These are phyloP conservation scores for Mycena rebaudengoi DNA, from an alignment of 768 basidiomycete species.

Conservation along the genomic window DNA sequence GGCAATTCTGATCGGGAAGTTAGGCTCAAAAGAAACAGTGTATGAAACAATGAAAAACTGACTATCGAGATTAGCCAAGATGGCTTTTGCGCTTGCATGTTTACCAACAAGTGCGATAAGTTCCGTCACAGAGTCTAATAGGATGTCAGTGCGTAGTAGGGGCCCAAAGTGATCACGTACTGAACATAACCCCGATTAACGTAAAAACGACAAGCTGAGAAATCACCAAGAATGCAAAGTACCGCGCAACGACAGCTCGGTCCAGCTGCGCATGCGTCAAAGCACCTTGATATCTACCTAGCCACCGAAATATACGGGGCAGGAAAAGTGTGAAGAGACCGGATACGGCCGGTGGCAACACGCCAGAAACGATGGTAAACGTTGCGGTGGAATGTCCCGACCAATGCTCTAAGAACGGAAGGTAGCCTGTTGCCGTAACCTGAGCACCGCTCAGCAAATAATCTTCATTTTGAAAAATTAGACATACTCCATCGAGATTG, in stretches of 20 bases:
- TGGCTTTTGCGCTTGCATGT: conserved; percentile 32
- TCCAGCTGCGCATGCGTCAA: conserved; percentile 72
- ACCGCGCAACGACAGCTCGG: conserved; percentile 80
- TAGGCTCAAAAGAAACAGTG: not conserved
- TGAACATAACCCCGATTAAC: conserved; percentile 77
- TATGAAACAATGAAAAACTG: conserved; percentile 26
- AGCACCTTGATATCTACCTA: conserved; percentile 66
- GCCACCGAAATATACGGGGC: conserved; percentile 80
- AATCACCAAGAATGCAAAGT: conserved; percentile 86
- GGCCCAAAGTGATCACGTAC: conserved; percentile 40
- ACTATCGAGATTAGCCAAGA: conserved; percentile 44
- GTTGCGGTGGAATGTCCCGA: conserved; percentile 58
- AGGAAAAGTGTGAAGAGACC: conserved; percentile 79
- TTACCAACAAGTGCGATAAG: conserved; percentile 39
- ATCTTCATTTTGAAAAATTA: not conserved
- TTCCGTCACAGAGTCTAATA: conserved; percentile 40
- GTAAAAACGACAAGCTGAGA: conserved; percentile 89
- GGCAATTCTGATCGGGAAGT: conserved; percentile 58
- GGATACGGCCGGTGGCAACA: conserved; percentile 82
- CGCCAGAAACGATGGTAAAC: conserved; percentile 82
- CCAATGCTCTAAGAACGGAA: conserved; percentile 74
- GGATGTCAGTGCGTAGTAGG: not conserved
- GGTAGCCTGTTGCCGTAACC: conserved; percentile 56
- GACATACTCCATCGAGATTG: conserved; percentile 74
- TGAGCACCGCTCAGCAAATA: conserved; percentile 26